Evolutionary conservation across 1,284 basidiomycete genomes (phyloP).

Genomic region (Cutaneotrichosporon sp.): DNA sequence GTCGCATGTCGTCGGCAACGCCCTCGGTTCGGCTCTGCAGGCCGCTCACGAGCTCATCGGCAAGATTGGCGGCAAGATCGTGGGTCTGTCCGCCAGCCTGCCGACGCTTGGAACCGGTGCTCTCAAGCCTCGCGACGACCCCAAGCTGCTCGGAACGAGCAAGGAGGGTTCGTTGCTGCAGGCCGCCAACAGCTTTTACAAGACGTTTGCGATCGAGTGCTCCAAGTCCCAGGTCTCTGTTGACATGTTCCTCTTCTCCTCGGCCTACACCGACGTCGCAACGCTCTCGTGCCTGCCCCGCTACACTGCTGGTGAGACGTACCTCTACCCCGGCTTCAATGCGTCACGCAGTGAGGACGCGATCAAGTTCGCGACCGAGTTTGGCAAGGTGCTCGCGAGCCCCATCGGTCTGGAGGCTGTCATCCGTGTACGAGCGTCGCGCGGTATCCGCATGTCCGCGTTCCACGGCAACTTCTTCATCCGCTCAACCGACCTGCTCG

Average conservation of each 20-base stretch:
- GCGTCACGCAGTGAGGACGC: slow-evolving; percentile 92
- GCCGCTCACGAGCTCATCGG: slow-evolving; percentile 94
- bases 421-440: slow-evolving; percentile 92
- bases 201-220: slow-evolving; percentile 98
- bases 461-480: slow-evolving; percentile 99
- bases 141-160: slow-evolving; percentile 89
- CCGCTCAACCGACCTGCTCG: slow-evolving; percentile 92
- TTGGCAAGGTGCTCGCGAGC: slow-evolving; percentile 86
- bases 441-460: slow-evolving; percentile 90
- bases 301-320: slow-evolving; percentile 97
- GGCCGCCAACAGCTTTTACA: slow-evolving; percentile 92
- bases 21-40: slow-evolving; percentile 92
- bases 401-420: slow-evolving; percentile 97
- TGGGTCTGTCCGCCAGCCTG: slow-evolving; percentile 81
- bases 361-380: slow-evolving; percentile 96
- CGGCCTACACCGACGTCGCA: slow-evolving; percentile 92
- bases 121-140: slow-evolving; percentile 93
- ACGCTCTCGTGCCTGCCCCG: slow-evolving; percentile 77
- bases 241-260: slow-evolving; percentile 98
- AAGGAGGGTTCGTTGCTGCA: slow-evolving; percentile 90
- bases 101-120: slow-evolving; percentile 87
- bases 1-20: slow-evolving; percentile 84
- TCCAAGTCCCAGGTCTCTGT: slow-evolving; percentile 96
- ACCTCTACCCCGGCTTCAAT: slow-evolving; percentile 98
- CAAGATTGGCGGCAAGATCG: slow-evolving; percentile 92